Base-by-base conservation (phyloP, 208 protist species). In the Borovskyia barvae region DNA sequence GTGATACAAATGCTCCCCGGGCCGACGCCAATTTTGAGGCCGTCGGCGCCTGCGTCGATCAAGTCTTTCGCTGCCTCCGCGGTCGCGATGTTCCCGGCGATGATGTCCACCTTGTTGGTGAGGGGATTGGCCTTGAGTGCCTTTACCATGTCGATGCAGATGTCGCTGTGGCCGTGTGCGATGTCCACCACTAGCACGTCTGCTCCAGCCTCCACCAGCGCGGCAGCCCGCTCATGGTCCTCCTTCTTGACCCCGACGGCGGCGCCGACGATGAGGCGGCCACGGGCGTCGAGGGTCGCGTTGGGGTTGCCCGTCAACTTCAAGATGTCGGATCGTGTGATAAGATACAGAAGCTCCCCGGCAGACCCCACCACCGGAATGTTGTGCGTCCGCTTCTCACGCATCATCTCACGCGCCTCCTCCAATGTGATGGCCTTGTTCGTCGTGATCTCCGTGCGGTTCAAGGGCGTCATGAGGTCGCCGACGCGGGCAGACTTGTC, bases 151-250 rank as follows among this genome's bases (percentile, higher is more conserved):
- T 94, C 75, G 43, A 93, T 90, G 65, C 85, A 92, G 9, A 91
- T 22, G 47, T 80, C 73, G 66, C 78, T 92, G 77, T 97, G 92
- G 15, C 92, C 92, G 67, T 97, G 92, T 33, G 92, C 92, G 52
- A 97, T 93, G 68, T 97, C 92, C 26, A 97, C 88, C 14, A 94
- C 86, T 3, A 97, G 80, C 37, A 93, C 88, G 53, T 94, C 88
- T 1, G 66, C 78, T 11, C 92, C 92, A 4, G 68, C 73, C 47
- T 90, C 73, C 2, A 95, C 77, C 9, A 95, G 80, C 15, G 57
- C 62, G 8, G 57, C 66, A 2, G 88, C 87, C 20, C 82, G 77
- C 2, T 49, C 68, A 22, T 90, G 53, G 59, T 97, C 87, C 28
- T 84, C 83, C 7, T 63, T 50, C 75, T 95, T 95, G 28, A 95